These are phyloP conservation scores for Lasiosphaeriaceae sp. DNA, from an alignment of 495 filamentous ascomycete species.

Conservation along the genomic window DNA sequence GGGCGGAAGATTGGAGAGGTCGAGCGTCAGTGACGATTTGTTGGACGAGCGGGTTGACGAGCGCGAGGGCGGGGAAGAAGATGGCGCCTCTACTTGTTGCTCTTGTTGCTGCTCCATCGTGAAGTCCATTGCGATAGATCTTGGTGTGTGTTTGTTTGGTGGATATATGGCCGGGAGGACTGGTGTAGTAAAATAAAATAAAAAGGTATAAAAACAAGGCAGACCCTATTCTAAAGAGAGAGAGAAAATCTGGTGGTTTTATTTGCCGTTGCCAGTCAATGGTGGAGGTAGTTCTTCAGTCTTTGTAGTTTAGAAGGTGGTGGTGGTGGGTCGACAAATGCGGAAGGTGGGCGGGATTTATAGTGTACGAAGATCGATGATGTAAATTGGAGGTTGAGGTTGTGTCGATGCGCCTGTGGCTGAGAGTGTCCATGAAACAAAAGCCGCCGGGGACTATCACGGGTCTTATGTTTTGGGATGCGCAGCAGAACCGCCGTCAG, in stretches of 20 bases:
- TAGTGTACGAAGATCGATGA: background rate
- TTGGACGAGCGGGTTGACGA: conserved; percentile 34
- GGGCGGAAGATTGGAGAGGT: conserved; percentile 75
- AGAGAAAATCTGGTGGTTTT: no score
- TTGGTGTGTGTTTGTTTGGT: background rate
- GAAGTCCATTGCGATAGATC: background rate
- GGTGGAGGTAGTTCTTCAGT: no score
- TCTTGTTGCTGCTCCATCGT: background rate
- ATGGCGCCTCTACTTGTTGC: conserved; percentile 14
- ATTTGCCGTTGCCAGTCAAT: no score
- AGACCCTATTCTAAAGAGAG: background rate
- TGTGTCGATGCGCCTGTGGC: background rate
- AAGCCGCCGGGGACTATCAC: conserved; percentile 16
- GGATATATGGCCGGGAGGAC: background rate
- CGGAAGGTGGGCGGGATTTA: conserved; percentile 19
- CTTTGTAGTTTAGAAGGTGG: no score
- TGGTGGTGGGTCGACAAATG: conserved; percentile 2
- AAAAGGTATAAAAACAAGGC: background rate
- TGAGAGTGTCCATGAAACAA: conserved; percentile 7
- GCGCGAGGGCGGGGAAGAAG: conserved; percentile 29
- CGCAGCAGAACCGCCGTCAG: conserved; percentile 16
- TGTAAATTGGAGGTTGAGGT: background rate
- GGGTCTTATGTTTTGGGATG: conserved; percentile 13
- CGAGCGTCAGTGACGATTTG: conserved; percentile 64
- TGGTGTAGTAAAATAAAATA: background rate